Evolutionary conservation across 176 grass and related monocot species (phyloP).

Genomic region (Lolium perenne): DNA sequence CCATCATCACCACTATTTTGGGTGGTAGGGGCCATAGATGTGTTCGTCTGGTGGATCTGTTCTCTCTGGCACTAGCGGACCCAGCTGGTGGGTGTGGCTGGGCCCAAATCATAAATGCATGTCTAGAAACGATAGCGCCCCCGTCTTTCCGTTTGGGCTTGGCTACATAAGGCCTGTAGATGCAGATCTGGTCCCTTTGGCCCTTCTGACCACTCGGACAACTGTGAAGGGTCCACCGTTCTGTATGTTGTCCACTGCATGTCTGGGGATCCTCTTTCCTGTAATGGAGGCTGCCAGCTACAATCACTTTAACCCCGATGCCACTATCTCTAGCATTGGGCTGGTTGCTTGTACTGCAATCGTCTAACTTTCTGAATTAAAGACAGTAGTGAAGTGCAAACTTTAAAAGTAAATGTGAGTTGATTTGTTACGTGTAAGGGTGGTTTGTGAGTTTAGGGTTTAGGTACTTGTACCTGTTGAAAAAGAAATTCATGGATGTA

Average conservation of each 20-base stretch:
- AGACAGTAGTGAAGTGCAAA: neutral
- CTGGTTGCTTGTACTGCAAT: constrained; percentile 2
- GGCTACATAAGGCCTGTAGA: constrained; percentile 61
- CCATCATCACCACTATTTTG: constrained; percentile 43
- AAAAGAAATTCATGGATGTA: neutral
- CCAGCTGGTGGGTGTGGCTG: constrained; percentile 50
- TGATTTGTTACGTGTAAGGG: neutral
- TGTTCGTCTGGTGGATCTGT: constrained; percentile 63
- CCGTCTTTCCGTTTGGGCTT: constrained; percentile 55
- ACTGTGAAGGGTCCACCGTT: constrained; percentile 55
- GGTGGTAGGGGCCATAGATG: constrained; percentile 43
- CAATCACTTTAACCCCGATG: constrained; percentile 34
- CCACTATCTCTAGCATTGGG: constrained; percentile 11
- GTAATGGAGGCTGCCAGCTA: constrained; percentile 48
- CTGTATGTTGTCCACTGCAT: constrained; percentile 59
- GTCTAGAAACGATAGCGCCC: constrained; percentile 57
- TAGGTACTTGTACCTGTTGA: neutral
- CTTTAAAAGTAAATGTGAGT: neutral
- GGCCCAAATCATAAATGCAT: constrained; percentile 59
- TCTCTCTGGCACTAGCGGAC: constrained; percentile 50
- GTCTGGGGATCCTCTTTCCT: constrained; percentile 45
- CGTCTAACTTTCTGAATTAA: constrained; percentile 1
- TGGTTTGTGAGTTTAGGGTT: neutral
- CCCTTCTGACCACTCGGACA: constrained; percentile 57
- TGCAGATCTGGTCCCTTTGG: constrained; percentile 69